phyloP scores from a whole-genome alignment of 805 yeast genomes.

The Isabelozyma gotoi region DNA sequence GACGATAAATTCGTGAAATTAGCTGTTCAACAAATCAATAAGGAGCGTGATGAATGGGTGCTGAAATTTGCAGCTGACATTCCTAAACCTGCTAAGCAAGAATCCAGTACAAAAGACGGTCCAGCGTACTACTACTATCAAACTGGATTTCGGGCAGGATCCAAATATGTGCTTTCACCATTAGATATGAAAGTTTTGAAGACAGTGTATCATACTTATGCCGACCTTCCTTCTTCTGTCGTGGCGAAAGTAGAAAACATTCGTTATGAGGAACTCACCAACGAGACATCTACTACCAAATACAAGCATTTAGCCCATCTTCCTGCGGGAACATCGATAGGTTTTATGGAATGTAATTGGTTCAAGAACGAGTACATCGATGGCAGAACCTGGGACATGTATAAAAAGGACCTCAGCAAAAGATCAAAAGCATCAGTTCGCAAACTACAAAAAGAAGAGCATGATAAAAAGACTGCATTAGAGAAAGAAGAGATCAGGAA shows the following conservation, averaged over 20 bases:
- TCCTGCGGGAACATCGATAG: constrained; percentile 83
- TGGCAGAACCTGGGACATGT: constrained; percentile 40
- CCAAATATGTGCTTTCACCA: constrained; percentile 70
- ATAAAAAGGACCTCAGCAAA: constrained; percentile 54
- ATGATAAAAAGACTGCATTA: constrained; percentile 55
- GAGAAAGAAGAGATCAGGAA: constrained; percentile 57
- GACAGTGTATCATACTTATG: constrained; percentile 59
- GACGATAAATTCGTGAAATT: constrained; percentile 51
- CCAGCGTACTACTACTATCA: constrained; percentile 71
- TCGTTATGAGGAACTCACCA: constrained; percentile 60
- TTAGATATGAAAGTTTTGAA: constrained; percentile 76
- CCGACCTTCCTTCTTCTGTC: constrained; percentile 66
- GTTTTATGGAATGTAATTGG: constrained; percentile 89
- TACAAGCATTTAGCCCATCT: constrained; percentile 76
- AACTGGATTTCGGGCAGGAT: constrained; percentile 62
- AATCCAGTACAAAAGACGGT: not conserved
- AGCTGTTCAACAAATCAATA: constrained; percentile 58
- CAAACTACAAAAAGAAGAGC: constrained; percentile 60
- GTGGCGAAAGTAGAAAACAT: constrained; percentile 68
- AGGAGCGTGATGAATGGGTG: constrained; percentile 40
- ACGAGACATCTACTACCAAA: constrained; percentile 56
- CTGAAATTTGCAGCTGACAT: constrained; percentile 20
- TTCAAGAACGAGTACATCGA: constrained; percentile 27
- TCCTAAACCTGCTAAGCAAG: not conserved
- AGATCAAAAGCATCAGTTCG: constrained; percentile 51